Evolutionary conservation across 1,284 basidiomycete species (phyloP), one percentile per base, ranked within the genome.

Genomic region (Austroboletus rostrupii): DNA sequence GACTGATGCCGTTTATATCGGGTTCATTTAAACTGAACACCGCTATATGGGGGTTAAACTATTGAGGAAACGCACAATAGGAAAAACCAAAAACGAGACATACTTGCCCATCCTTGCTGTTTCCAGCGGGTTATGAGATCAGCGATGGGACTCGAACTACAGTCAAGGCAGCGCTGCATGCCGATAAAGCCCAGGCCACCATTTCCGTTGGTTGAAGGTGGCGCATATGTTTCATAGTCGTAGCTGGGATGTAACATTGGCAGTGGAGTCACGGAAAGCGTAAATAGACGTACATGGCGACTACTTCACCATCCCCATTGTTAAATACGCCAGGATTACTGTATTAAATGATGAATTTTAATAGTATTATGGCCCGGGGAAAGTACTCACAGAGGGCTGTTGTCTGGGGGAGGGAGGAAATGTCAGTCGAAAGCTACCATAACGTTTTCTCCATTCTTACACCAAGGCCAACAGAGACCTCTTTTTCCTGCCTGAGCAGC

Each of bases 11-110:
- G 13, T 59, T 64, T 45, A 53, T 16, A 45, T 71, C 69, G 8
- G 69, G 71, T 48, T 71, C 69, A 36, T 71, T 71, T 54, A 72
- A 45, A 40, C 39, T 70, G 55, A 72, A 73, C 2, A 73, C 61
- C 14, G 68, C 68, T 71, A 38, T 8, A 26, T 3, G 23, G 3
- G 3, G 10, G 38, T 42, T 35, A 31, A 44, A 20, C 1, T 3
- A 12, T 16, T 40, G 16, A 42, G 50, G 35, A 7, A 7, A 43
- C 7, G n/a, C 31, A 38, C 6, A 5, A 45, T 31, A 21, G 9
- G 19, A 21, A 0, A n/a, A 43, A 14, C 19, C 20, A 29, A 6
- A 38, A 32, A 4, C 5, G 23, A 33, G 9, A 55, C 65, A 7
- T 50, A 66, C 66, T 66, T 17, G 53, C 42, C 70, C 72, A 72